Evolutionary conservation across 352 stramenopile species (phyloP), one percentile per base, ranked within the genome.

Genomic region (Pythium dissotocum): DNA sequence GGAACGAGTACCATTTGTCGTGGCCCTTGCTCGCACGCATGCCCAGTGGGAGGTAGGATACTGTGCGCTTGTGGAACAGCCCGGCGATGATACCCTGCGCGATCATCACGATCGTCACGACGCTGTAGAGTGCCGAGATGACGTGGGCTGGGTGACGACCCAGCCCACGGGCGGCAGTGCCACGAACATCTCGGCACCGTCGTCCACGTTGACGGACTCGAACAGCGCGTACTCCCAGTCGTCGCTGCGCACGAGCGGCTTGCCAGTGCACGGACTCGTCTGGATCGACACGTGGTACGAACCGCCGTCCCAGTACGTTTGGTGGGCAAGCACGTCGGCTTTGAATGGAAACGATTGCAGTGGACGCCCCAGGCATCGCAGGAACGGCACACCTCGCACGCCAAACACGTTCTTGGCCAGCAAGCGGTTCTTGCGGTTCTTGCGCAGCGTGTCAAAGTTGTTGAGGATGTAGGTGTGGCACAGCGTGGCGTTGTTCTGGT

Each of bases 311-410:
- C 78, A 89, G 56, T 76, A 87, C 1, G 70, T 75, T 60, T 85
- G 75, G 6, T 80, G 69, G n/a, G 78, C 71, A 75, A 89, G 73
- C 40, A 87, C 58, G 63, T 89, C 80, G 10, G 80, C 85, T 9
- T 82, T 77, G 63, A 80, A 89, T 18, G 68, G 55, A 65, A 89
- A 89, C 4, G 59, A 49, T 0, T 38, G 36, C 4, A 70, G 42
- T 0, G 80, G 75, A 26, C 80, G 75, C 6, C 71, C 78, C 21
- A 68, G 58, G 49, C 80, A 89, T 16, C 77, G 76, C 21, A 89
- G 35, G n/a, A 87, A 87, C 0, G 80, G 75, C 53, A 77, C 65
- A 7, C 80, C 80, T 13, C 54, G 38, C 24, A 48, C 58, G 1
- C 80, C 80, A 32, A 81, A 80, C 26, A 85, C 80, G 16, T 65